Evolutionary conservation across 441 rosid species (phyloP).

Genomic region (Populus tomentosa): DNA sequence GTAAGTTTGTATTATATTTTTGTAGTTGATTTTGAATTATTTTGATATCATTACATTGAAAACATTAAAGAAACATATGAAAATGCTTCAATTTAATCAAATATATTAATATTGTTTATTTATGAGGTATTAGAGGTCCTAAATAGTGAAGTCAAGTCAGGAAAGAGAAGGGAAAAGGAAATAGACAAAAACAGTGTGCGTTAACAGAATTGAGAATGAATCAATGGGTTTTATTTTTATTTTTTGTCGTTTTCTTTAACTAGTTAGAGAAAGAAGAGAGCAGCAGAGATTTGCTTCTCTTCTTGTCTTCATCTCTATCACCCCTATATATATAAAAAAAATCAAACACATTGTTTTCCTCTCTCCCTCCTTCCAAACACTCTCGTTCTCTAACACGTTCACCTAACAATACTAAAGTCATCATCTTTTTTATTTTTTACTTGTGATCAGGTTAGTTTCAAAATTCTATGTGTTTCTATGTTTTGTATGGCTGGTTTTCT

Average conservation of each 20-base stretch:
- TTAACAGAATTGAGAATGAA: not conserved
- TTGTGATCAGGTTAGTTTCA: not conserved
- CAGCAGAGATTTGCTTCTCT: not conserved
- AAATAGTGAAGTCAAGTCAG: not conserved
- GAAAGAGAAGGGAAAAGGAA: not conserved
- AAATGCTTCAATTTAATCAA: too few relatives aligned
- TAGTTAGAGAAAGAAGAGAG: too few relatives aligned
- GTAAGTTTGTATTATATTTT: too few relatives aligned
- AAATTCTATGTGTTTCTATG: not conserved
- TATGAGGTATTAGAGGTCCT: too few relatives aligned
- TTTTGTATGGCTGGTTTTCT: not conserved
- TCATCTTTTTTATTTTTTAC: not conserved
- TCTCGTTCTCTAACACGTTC: not conserved
- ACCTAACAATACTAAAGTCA: not conserved
- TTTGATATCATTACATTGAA: too few relatives aligned
- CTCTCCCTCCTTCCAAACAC: not conserved
- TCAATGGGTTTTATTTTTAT: not conserved
- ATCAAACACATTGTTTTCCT: not conserved
- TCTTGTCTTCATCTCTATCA: not conserved
- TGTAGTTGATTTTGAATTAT: too few relatives aligned
- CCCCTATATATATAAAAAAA: too few relatives aligned
- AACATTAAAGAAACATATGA: too few relatives aligned
- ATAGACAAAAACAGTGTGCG: not conserved
- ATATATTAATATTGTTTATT: too few relatives aligned
- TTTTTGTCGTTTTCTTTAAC: too few relatives aligned